Conservation (phyloP, 441 rosid genomes). For the Populus trichocarpa region DNA sequence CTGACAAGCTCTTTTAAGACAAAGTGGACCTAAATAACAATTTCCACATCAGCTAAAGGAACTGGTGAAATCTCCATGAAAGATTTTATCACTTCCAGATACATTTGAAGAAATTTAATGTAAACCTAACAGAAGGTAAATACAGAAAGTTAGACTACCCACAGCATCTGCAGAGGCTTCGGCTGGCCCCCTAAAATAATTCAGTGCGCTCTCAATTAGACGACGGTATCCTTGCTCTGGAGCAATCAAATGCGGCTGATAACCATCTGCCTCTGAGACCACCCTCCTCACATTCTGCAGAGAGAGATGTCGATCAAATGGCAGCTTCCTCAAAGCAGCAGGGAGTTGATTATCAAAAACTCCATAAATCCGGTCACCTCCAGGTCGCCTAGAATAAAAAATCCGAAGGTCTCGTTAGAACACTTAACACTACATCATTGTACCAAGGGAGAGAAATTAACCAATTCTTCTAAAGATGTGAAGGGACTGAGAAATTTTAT, state of each 20-base stretch:
- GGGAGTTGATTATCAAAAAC: conserved; percentile 96
- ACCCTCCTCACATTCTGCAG: conserved; percentile 74
- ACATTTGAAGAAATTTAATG: not conserved
- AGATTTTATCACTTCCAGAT: not conserved
- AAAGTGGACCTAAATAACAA: conserved; percentile 55
- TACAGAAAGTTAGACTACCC: conserved; percentile 23
- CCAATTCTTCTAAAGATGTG: not conserved
- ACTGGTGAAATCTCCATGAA: not conserved
- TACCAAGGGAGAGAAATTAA: not conserved
- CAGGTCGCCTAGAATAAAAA: conserved; percentile 68
- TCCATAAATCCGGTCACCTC: conserved; percentile 95
- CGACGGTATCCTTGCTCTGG: conserved; percentile 96
- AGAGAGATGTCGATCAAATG: conserved; percentile 87
- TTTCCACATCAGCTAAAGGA: conserved; percentile 5
- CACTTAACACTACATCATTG: not conserved
- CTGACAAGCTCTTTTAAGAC: conserved; percentile 80
- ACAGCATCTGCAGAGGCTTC: conserved; percentile 97
- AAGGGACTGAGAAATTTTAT: not conserved
- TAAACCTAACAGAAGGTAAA: not conserved
- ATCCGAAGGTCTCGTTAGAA: conserved; percentile 5
- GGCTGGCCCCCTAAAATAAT: conserved; percentile 80
- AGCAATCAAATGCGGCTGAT: conserved; percentile 91
- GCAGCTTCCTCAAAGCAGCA: conserved; percentile 88
- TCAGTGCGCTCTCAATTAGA: conserved; percentile 65
- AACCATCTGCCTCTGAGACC: conserved; percentile 94